Conservation (phyloP, 1,284 basidiomycete species). For the Meira miltonrushii region DNA sequence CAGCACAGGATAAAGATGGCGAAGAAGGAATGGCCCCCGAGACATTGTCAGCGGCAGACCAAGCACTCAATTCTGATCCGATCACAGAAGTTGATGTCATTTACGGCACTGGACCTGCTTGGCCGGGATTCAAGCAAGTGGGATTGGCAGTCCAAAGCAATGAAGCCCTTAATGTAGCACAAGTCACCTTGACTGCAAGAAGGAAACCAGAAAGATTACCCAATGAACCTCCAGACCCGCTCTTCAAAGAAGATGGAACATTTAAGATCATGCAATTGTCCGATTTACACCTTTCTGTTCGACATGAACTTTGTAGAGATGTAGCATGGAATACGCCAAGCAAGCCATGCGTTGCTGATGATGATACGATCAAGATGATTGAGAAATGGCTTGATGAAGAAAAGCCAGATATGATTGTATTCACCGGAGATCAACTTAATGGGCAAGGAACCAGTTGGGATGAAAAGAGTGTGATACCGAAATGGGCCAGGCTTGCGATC, state of each 20-base stretch:
- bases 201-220: conserved; percentile 24
- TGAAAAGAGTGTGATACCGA: conserved; percentile 73
- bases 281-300: conserved; percentile 43
- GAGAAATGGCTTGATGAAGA: conserved; percentile 61
- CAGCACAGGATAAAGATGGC: conserved; percentile 6
- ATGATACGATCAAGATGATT: conserved; percentile 32
- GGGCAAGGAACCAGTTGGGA: conserved; percentile 80
- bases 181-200: conserved; percentile 22
- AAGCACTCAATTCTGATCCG: conserved; percentile 9
- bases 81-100: conserved; percentile 44
- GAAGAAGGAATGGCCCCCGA: neutral
- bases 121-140: conserved; percentile 34
- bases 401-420: conserved; percentile 79
- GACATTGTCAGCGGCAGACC: neutral
- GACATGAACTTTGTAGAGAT: conserved; percentile 39
- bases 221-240: conserved; percentile 14
- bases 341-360: conserved; percentile 19
- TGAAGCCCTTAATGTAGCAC: conserved; percentile 12
- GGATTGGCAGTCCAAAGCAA: conserved; percentile 23
- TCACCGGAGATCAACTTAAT: conserved; percentile 53
- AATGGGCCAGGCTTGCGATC: conserved; percentile 73
- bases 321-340: conserved; percentile 10
- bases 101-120: conserved; percentile 34
- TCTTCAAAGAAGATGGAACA: conserved; percentile 31
- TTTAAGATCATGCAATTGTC: conserved; percentile 49